Base-by-base conservation (phyloP, 306 rosid genomes). In the Cicer judaicum region DNA sequence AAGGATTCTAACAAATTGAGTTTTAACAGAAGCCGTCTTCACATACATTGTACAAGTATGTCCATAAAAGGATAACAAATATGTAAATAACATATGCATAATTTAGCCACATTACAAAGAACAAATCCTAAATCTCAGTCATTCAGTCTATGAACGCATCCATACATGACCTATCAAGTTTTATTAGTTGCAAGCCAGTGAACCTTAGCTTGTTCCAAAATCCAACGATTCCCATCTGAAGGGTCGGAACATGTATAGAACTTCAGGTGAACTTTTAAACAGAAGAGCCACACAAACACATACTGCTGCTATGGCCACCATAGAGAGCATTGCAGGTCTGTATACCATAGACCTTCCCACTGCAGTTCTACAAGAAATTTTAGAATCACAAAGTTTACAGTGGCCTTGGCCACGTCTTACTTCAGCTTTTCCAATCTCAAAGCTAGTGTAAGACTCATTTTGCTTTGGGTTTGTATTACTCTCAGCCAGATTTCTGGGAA, bases 201-300 rank as follows among this genome's bases (percentile, higher is more conserved):
- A 68, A 57, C 56, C 82, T 87, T 81, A 93, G 79, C 86, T 87
- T 43, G 98, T 74, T 40, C 98, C 98, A 34, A 84, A 93, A 71
- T 88, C 82, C 91, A 93, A 75, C 2, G 77, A 56, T 68, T 91
- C 98, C 98, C 98, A 93, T 56, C 87, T 85, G 98, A 93, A 93
- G 76, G 98, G 98, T 64, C 83, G 86, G 88, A 93, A 91, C 71
- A 88, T 88, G n/a, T 78, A 91, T 5, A 89, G 81, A 65, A 93
- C 97, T 79, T 89, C 93, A 0, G 98, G 98, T 5, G 91, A 89
- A 81, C 97, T 93, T 65, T 93, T 93, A 50, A 93, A 93, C 70
- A 93, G 87, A 71, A 93, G 92, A 12, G 98, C 98, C 72, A 89
- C 97, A 16, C 98, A 93, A 71, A 93, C 98, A 78, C 98, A 93